Evolutionary conservation across 2,329 filamentous ascomycete species (phyloP).

Genomic region (Stagonosporopsis vannaccii): DNA sequence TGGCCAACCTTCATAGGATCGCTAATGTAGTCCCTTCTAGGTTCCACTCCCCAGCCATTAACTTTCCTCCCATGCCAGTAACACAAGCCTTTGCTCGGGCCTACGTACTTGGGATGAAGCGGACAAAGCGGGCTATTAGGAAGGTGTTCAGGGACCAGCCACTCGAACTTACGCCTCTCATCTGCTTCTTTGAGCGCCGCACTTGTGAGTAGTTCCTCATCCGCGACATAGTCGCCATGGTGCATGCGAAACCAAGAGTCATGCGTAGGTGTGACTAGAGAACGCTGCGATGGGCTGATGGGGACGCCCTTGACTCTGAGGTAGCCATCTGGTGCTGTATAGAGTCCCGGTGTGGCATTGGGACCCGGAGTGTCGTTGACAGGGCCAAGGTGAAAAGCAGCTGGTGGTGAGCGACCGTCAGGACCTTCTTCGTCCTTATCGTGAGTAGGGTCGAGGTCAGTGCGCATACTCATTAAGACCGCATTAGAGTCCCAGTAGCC

Average conservation of each 20-base stretch:
- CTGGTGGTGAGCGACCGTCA: conserved; percentile 20
- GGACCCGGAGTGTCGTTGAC: conserved; percentile 4
- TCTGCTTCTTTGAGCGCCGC: conserved; percentile 29
- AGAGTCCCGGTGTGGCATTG: conserved; percentile 2
- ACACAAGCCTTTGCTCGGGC: conserved; percentile 50
- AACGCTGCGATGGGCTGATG: neutral
- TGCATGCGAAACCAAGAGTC: conserved; percentile 28
- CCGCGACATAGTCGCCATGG: conserved; percentile 1
- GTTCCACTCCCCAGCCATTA: conserved; percentile 12
- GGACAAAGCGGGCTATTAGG: conserved; percentile 55
- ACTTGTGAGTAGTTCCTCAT: conserved; percentile 15
- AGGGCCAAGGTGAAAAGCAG: conserved; percentile 9
- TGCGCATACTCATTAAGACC: conserved; percentile 43
- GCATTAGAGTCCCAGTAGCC: conserved; percentile 48
- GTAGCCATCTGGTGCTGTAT: conserved; percentile 16
- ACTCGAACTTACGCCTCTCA: conserved; percentile 45
- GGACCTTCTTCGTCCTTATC: conserved; percentile 33
- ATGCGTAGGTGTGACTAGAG: neutral
- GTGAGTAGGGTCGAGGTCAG: conserved; percentile 20
- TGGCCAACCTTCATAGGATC: conserved; percentile 2
- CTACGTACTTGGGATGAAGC: conserved; percentile 48
- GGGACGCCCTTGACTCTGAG: conserved; percentile 13
- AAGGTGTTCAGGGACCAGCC: conserved; percentile 55
- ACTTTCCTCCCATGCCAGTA: conserved; percentile 48
- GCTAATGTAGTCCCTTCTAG: conserved; percentile 3